A percentile compares a stretch with the other conserved stretches of the same genome.
Conservation (phyloP, 768 basidiomycete species). For the Boletus vinaceobasis region DNA sequence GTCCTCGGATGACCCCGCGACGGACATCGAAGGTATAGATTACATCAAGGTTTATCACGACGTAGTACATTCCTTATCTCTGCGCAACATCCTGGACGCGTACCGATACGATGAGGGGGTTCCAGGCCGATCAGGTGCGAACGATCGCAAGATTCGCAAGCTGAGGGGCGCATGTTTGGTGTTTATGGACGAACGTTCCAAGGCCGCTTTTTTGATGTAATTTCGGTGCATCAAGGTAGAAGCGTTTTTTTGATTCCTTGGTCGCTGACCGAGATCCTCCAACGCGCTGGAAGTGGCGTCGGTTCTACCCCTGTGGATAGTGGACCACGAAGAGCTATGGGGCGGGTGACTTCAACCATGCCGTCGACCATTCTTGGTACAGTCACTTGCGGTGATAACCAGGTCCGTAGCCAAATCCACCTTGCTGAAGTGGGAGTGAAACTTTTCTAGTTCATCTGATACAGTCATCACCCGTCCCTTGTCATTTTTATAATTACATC, state of each 20-base stretch:
- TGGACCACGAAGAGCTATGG: conserved; percentile 2
- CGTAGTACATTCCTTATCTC: conserved; percentile 41
- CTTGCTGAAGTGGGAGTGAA: conserved; percentile 8
- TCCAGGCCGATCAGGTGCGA: conserved; percentile 24
- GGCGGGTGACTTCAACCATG: conserved; percentile 4
- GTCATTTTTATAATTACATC: conserved; percentile 1
- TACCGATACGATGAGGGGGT: conserved; percentile 38
- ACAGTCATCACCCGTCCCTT: conserved; percentile 1
- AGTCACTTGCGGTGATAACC: conserved; percentile 15
- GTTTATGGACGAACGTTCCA: conserved; percentile 46
- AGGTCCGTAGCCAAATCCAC: conserved; percentile 12
- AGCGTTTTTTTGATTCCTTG: conserved; percentile 8
- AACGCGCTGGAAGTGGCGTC: conserved; percentile 16
- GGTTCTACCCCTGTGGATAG: conserved; percentile 16
- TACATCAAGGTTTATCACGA: conserved; percentile 63
- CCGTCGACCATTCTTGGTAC: conserved; percentile 1
- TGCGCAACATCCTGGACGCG: conserved; percentile 50
- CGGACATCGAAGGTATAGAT: conserved; percentile 35
- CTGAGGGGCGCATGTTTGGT: conserved; percentile 48
- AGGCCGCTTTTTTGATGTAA: conserved; percentile 42
- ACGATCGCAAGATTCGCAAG: conserved; percentile 40
- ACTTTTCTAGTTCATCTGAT: background rate
- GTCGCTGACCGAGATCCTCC: conserved; percentile 19
- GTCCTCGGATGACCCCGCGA: conserved; percentile 7
- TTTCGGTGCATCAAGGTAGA: conserved; percentile 14